phyloP scores from a whole-genome alignment of 345 rosid species.

The Gynandropsis gynandra region DNA sequence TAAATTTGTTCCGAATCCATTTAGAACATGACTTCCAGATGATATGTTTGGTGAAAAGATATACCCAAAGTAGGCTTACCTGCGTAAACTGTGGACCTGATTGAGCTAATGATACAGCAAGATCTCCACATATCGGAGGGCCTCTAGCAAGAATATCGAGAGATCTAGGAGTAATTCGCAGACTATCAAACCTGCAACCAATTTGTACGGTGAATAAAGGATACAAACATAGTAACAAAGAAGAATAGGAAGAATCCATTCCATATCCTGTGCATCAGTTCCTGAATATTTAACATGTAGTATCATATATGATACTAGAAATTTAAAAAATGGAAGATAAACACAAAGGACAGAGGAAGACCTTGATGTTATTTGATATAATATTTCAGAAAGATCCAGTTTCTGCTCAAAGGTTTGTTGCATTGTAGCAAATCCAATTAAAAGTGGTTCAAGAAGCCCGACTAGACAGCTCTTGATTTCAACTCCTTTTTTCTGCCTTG shows the following conservation, averaged over 20 bases:
- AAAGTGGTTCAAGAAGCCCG: constrained; percentile 96
- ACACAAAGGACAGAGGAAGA: constrained; percentile 21
- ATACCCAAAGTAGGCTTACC: constrained; percentile 36
- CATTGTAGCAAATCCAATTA: constrained; percentile 98
- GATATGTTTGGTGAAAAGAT: constrained; percentile 11
- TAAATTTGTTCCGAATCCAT: constrained; percentile 27
- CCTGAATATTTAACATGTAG: background rate
- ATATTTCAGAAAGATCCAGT: constrained; percentile 78
- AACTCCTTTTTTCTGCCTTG: constrained; percentile 75
- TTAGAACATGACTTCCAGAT: constrained; percentile 21
- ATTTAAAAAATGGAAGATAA: background rate
- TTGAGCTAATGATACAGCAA: constrained; percentile 93
- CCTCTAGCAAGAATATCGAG: constrained; percentile 86
- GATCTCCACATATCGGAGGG: constrained; percentile 93
- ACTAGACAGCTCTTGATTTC: constrained; percentile 91
- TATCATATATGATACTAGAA: constrained; percentile 1
- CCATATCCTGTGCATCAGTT: constrained; percentile 4
- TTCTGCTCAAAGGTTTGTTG: constrained; percentile 91
- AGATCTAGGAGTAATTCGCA: constrained; percentile 89
- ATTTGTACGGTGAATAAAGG: constrained; percentile 3
- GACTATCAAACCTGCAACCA: constrained; percentile 80
- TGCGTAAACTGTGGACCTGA: constrained; percentile 97
- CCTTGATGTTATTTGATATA: constrained; percentile 97
- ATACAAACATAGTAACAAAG: constrained; percentile 15
- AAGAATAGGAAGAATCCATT: background rate